These are phyloP conservation scores for Platanus orientalis DNA, from an alignment of 164 flowering plant genomes.

Conservation along the genomic window DNA sequence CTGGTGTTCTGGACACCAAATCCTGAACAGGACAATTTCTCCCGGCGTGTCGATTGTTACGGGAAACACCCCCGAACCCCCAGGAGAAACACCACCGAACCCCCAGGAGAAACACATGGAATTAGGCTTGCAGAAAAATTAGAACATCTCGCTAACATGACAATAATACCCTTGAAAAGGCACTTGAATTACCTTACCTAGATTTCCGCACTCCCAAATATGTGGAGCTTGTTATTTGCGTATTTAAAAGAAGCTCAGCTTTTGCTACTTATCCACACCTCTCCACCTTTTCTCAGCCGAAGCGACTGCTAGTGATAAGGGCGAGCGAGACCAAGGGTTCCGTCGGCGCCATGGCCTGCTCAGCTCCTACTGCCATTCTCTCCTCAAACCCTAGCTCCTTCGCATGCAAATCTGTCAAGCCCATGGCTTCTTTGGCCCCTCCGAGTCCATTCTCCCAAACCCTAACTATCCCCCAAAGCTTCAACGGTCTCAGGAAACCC, in stretches of 20 bases:
- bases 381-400: conserved; percentile 31
- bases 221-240: background rate
- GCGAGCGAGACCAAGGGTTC: conserved; percentile 4
- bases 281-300: conserved; percentile 24
- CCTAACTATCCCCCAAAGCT: conserved; percentile 35
- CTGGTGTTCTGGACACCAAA: too few relatives aligned
- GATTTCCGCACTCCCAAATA: background rate
- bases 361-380: conserved; percentile 34
- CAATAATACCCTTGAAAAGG: background rate
- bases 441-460: conserved; percentile 26
- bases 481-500: conserved; percentile 37
- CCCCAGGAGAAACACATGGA: too few relatives aligned
- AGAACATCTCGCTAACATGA: background rate
- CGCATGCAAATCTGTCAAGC: conserved; percentile 21
- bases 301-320: background rate
- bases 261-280: conserved; percentile 11
- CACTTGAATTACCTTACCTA: background rate
- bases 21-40: too few relatives aligned
- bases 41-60: too few relatives aligned
- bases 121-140: too few relatives aligned
- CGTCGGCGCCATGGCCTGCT: conserved; percentile 37
- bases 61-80: too few relatives aligned
- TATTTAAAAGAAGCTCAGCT: background rate
- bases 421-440: conserved; percentile 19
- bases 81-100: too few relatives aligned